Percentiles rank a stretch among this genome's conserved stretches.
phyloP scores from a whole-genome alignment of 192 early-diverging fungal species.

The Diversispora eburnea region DNA sequence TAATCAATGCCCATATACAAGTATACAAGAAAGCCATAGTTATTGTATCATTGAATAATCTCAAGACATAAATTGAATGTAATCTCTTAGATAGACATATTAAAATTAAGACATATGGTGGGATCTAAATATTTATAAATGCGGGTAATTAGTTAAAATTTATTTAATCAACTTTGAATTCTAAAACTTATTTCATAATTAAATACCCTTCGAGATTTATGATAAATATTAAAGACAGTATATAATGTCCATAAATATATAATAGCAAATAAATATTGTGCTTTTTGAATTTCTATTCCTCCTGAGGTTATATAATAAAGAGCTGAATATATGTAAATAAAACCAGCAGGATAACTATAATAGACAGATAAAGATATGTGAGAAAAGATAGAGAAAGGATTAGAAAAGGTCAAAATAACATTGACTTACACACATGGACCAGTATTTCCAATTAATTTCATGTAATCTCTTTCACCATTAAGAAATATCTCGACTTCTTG shows the following conservation, averaged over 20 bases:
- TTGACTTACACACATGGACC: conserved; percentile 80
- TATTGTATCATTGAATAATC: conserved; percentile 91
- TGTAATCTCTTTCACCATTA: conserved; percentile 80
- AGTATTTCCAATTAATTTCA: conserved; percentile 77
- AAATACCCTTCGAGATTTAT: conserved; percentile 41
- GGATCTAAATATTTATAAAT: conserved; percentile 44
- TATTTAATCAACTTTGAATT: background rate
- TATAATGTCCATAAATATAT: conserved; percentile 67
- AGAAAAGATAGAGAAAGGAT: conserved; percentile 3
- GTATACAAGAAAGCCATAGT: conserved; percentile 83
- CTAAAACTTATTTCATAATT: background rate
- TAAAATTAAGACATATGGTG: conserved; percentile 60
- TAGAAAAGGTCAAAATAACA: conserved; percentile 5
- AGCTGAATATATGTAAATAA: conserved; percentile 79
- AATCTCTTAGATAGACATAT: conserved; percentile 76
- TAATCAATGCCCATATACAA: conserved; percentile 60
- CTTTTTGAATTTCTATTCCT: conserved; percentile 66
- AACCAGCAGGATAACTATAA: conserved; percentile 85
- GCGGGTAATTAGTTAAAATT: background rate
- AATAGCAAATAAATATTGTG: conserved; percentile 81
- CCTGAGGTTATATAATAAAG: conserved; percentile 65
- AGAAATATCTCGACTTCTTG: conserved; percentile 80
- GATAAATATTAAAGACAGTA: conserved; percentile 69
- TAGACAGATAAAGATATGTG: background rate
- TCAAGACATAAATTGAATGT: conserved; percentile 90